phyloP scores from a whole-genome alignment of 345 rosid genomes.

The Pugionium cornutum region DNA sequence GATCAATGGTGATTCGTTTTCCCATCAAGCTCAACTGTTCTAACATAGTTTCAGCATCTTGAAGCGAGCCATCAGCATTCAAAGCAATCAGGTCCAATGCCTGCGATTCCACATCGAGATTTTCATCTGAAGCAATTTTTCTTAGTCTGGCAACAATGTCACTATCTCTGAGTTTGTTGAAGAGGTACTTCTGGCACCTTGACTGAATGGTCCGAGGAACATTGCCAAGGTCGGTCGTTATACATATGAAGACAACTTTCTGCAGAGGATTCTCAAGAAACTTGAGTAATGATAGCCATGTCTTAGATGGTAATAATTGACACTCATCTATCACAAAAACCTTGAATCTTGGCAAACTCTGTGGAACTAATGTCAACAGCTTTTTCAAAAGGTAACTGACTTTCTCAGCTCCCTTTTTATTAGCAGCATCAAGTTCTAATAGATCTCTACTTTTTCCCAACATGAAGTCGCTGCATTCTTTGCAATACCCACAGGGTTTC shows the following conservation, averaged over 20 bases:
- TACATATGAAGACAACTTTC: constrained; percentile 69
- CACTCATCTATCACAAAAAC: constrained; percentile 89
- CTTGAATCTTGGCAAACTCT: constrained; percentile 53
- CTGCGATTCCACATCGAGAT: constrained; percentile 71
- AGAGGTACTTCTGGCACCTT: constrained; percentile 75
- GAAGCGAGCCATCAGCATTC: constrained; percentile 94
- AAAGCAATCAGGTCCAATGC: constrained; percentile 83
- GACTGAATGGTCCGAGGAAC: constrained; percentile 91
- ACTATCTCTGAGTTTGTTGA: constrained; percentile 78
- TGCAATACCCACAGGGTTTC: constrained; percentile 88
- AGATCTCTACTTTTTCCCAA: constrained; percentile 63
- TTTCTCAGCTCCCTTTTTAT: constrained; percentile 64
- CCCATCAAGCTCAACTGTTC: constrained; percentile 94
- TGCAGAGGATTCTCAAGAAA: constrained; percentile 78
- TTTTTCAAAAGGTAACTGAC: constrained; percentile 59
- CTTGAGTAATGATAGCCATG: constrained; percentile 83
- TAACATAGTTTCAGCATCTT: constrained; percentile 91
- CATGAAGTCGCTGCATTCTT: constrained; percentile 65
- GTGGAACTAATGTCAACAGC: constrained; percentile 50
- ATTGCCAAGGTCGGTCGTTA: constrained; percentile 76
- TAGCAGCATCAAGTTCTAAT: constrained; percentile 69
- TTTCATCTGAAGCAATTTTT: constrained; percentile 68
- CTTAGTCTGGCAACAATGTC: constrained; percentile 63
- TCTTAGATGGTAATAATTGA: constrained; percentile 76
- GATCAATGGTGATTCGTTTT: constrained; percentile 70